A percentile compares a stretch with the other conserved stretches of the same genome.
Evolutionary conservation across 129 eudicot species (phyloP).

Genomic region (Escallonia herrerae): DNA sequence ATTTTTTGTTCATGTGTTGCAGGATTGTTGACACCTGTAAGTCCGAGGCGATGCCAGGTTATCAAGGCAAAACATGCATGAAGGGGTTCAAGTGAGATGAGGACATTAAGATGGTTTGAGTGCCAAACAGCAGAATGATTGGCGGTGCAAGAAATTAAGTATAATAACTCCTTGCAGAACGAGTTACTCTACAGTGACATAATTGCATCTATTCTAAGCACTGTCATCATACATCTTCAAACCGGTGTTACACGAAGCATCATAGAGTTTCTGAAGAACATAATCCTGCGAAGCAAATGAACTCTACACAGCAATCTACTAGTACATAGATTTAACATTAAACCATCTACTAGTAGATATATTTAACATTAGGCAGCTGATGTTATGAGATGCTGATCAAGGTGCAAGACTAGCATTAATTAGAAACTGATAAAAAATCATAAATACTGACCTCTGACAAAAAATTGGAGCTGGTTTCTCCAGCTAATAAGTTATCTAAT

Average conservation of each 20-base stretch:
- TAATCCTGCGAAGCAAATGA: not conserved
- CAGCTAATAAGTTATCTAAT: slow-evolving; percentile 43
- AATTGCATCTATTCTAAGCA: not conserved
- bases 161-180: not conserved
- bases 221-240: not conserved
- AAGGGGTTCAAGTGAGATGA: not conserved
- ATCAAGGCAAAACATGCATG: no score
- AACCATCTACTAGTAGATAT: not conserved
- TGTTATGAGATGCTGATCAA: not conserved
- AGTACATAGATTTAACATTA: not conserved
- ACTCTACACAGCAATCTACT: not conserved
- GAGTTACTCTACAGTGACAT: not conserved
- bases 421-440: not conserved
- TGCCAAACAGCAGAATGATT: not conserved
- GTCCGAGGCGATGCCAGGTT: no score
- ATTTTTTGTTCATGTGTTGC: no score
- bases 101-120: not conserved
- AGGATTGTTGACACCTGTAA: no score
- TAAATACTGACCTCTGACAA: slow-evolving; percentile 57
- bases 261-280: not conserved
- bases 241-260: not conserved
- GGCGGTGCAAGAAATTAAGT: not conserved
- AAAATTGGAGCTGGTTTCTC: slow-evolving; percentile 43
- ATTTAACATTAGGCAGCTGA: not conserved
- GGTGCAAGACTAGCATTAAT: not conserved